A percentile compares a stretch with the other conserved stretches of the same genome.
phyloP scores from a whole-genome alignment of 2,329 filamentous ascomycete genomes.

The Beauveria sp. region DNA sequence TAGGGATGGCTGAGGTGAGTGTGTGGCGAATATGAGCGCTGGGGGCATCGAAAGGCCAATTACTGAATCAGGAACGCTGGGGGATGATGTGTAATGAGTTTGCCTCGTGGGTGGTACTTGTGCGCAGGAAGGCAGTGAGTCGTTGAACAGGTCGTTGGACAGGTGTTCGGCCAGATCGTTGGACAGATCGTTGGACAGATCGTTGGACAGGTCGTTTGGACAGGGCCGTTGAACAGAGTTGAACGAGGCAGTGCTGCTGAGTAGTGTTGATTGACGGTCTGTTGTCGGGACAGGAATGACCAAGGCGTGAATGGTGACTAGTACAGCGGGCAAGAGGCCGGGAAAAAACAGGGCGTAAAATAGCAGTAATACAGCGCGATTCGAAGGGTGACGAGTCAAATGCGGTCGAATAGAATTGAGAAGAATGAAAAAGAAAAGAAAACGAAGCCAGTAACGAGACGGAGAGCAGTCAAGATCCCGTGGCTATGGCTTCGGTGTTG shows the following conservation, averaged over 20 bases:
- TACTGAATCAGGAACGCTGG: not conserved
- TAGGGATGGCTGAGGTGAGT: not conserved
- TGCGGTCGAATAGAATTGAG: not conserved
- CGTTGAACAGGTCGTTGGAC: not conserved
- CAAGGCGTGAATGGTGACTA: not conserved
- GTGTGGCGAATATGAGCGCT: not conserved
- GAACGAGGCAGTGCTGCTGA: not conserved
- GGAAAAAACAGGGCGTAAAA: not conserved
- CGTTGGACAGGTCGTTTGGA: no score
- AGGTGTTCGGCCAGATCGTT: no score
- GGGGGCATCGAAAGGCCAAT: conserved; percentile 1
- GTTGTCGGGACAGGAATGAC: conserved; percentile 1
- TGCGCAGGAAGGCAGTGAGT: not conserved
- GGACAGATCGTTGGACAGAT: no score
- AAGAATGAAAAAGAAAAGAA: not conserved
- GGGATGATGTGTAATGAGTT: not conserved
- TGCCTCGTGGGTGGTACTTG: not conserved
- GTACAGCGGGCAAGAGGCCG: not conserved
- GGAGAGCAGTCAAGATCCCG: conserved; percentile 7
- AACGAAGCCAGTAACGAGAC: conserved; percentile 4
- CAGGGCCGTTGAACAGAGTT: not conserved
- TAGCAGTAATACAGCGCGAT: conserved; percentile 6
- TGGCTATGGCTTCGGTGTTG: conserved; percentile 2
- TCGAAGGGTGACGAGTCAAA: not conserved
- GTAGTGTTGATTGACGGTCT: not conserved